A percentile compares a stretch with the other conserved stretches of the same genome.
phyloP scores from a whole-genome alignment of 257 asterid genomes.

The Solanum bukasovii region DNA sequence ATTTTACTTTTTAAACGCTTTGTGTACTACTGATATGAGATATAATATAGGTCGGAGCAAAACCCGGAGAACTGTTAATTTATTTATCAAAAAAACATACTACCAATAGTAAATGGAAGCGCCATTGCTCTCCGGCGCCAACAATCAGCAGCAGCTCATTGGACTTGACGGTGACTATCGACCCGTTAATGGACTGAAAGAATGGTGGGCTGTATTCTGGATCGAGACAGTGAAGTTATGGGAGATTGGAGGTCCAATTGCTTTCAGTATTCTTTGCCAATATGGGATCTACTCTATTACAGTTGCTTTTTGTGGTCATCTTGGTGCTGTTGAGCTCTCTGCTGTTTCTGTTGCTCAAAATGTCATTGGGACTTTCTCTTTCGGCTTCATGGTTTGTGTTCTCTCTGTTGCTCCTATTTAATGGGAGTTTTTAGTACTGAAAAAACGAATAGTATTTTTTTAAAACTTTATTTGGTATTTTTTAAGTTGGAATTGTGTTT shows the following conservation, averaged over 20 bases:
- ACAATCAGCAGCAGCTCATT: constrained; percentile 1
- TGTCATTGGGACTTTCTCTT: constrained; percentile 48
- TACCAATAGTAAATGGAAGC: constrained; percentile 23
- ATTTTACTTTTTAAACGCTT: not conserved
- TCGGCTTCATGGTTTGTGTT: constrained; percentile 57
- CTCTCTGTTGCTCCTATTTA: not conserved
- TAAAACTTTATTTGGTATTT: not conserved
- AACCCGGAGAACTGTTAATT: not conserved
- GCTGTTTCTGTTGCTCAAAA: constrained; percentile 57
- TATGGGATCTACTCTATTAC: constrained; percentile 33
- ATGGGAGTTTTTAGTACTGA: not conserved
- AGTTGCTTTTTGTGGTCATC: constrained; percentile 59
- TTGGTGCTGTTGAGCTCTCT: constrained; percentile 56
- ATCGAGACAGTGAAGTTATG: constrained; percentile 56
- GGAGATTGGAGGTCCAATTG: constrained; percentile 60
- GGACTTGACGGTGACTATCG: constrained; percentile 58
- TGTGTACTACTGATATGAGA: not conserved
- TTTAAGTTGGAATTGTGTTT: not conserved
- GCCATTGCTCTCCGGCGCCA: constrained; percentile 26
- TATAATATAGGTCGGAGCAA: not conserved
- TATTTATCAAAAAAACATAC: not conserved
- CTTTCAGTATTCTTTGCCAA: constrained; percentile 54
- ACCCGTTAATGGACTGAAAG: constrained; percentile 27
- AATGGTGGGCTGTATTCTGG: constrained; percentile 39
- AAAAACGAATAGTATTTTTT: too few species aligned